Conservation (phyloP, 2,329 filamentous ascomycete species). For the Fusarium mexicanum region DNA sequence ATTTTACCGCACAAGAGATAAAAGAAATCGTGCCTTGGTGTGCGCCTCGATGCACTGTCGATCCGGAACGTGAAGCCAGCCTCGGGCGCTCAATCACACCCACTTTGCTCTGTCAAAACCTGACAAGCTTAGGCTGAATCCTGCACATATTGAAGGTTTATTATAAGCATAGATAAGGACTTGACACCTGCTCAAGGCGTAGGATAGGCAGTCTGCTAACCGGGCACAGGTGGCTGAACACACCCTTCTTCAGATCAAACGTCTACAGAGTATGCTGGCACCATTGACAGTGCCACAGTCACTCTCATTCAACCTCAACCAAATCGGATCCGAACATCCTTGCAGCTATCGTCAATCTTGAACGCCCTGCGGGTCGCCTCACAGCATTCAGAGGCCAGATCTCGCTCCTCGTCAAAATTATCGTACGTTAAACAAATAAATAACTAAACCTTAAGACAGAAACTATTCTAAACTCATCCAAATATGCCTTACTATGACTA, state of each 20-base stretch:
- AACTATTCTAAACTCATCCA: background rate
- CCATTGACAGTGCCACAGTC: background rate
- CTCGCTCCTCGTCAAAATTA: background rate
- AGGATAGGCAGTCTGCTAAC: background rate
- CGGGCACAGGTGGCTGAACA: background rate
- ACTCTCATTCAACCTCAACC: background rate
- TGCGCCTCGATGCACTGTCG: constrained; percentile 11
- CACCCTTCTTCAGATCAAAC: background rate
- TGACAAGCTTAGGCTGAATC: background rate
- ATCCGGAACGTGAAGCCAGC: constrained; percentile 4
- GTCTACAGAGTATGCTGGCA: too few relatives aligned
- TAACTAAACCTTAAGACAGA: background rate
- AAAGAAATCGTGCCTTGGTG: constrained; percentile 1
- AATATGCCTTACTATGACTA: background rate
- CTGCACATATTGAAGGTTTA: background rate
- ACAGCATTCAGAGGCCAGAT: background rate
- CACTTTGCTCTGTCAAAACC: background rate
- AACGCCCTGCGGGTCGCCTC: background rate
- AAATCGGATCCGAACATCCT: background rate
- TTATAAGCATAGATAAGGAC: background rate
- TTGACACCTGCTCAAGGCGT: background rate
- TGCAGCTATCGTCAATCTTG: background rate
- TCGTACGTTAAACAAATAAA: background rate
- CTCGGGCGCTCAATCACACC: background rate
- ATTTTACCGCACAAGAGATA: background rate